A percentile compares a stretch with the other conserved stretches of the same genome.
phyloP scores from a whole-genome alignment of 1,139 yeast species.

The Protomyces gravidus region DNA sequence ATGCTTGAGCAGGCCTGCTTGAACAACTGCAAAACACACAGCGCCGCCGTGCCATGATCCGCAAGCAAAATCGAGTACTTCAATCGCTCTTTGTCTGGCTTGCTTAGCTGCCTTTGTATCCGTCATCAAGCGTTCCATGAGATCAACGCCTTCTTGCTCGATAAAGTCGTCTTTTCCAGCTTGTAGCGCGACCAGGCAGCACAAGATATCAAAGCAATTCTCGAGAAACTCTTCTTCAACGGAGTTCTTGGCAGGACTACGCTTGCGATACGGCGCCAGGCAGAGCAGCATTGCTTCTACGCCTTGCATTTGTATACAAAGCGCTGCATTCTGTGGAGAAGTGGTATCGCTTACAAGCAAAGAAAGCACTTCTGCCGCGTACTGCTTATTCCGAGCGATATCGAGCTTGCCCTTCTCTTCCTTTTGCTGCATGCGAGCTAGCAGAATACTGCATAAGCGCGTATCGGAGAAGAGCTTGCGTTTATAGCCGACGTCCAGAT shows the following conservation, averaged over 20 bases:
- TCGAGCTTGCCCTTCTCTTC: conserved; percentile 30
- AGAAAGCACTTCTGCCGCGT: conserved; percentile 37
- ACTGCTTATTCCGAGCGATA: conserved; percentile 35
- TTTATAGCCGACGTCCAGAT: conserved; percentile 27
- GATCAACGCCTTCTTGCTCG: conserved; percentile 40
- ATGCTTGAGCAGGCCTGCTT: conserved; percentile 38
- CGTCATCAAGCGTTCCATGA: conserved; percentile 37
- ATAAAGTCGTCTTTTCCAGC: conserved; percentile 36
- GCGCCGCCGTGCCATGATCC: conserved; percentile 35
- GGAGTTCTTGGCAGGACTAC: conserved; percentile 34
- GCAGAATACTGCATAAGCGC: conserved; percentile 33
- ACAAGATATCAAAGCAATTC: conserved; percentile 36
- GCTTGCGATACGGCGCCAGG: conserved; percentile 34
- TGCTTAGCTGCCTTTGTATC: conserved; percentile 33
- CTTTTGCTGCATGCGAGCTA: conserved; percentile 30
- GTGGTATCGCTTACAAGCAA: conserved; percentile 31
- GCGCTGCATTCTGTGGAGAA: conserved; percentile 13
- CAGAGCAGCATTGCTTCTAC: conserved; percentile 35
- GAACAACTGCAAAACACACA: conserved; percentile 36
- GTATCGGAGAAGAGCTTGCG: conserved; percentile 29
- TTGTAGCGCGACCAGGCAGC: conserved; percentile 33
- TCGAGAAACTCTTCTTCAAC: conserved; percentile 38
- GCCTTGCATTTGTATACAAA: conserved; percentile 31
- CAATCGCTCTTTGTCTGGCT: conserved; percentile 34
- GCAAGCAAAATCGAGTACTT: conserved; percentile 36